phyloP scores from a whole-genome alignment of 2,329 filamentous ascomycete species.

The Fusarium tanahbumbuense region DNA sequence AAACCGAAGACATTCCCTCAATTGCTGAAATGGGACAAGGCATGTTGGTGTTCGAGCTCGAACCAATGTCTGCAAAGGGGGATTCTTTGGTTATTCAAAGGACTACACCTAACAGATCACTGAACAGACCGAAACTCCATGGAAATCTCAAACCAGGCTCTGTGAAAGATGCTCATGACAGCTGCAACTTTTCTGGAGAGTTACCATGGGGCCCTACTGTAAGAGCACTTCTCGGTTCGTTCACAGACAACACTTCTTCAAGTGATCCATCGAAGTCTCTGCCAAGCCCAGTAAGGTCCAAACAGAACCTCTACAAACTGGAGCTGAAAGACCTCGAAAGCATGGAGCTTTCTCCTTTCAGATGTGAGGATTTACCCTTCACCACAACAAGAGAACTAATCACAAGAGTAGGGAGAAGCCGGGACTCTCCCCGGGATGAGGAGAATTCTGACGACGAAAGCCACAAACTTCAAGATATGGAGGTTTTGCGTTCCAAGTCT shows the following conservation, averaged over 20 bases:
- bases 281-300: constrained; percentile 48
- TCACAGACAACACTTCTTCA: constrained; percentile 48
- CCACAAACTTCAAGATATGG: neutral
- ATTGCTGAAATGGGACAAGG: neutral
- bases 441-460: constrained; percentile 33
- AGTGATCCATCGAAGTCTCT: constrained; percentile 52
- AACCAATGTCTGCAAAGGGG: neutral
- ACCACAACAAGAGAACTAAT: constrained; percentile 2
- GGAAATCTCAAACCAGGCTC: neutral
- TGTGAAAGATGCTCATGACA: neutral
- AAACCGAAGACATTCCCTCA: neutral
- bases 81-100: neutral
- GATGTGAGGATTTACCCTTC: constrained; percentile 41
- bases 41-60: neutral
- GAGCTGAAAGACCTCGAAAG: constrained; percentile 50
- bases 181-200: constrained; percentile 7
- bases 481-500: neutral
- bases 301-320: constrained; percentile 45
- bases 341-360: constrained; percentile 52
- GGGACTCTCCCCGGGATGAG: constrained; percentile 38
- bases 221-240: constrained; percentile 25
- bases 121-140: neutral
- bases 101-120: neutral
- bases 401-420: constrained; percentile 15
- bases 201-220: constrained; percentile 22